A percentile compares a stretch with the other conserved stretches of the same genome.
These are phyloP conservation scores for Ogataea glucozyma DNA, from an alignment of 805 yeast genomes.

Conservation along the genomic window DNA sequence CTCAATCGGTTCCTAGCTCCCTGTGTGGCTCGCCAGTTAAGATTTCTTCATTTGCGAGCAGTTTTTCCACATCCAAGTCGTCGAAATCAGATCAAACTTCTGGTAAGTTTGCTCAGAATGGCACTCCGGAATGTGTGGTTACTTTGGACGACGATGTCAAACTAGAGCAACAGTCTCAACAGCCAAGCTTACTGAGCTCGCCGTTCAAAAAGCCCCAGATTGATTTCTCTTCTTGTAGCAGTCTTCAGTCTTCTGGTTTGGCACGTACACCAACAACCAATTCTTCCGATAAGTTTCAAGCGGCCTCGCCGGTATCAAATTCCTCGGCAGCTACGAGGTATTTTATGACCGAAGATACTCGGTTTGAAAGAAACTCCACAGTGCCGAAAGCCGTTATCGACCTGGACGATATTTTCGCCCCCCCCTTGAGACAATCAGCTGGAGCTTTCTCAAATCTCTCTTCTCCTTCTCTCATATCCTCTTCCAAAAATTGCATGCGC, in stretches of 20 bases:
- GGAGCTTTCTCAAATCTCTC: conserved; percentile 4
- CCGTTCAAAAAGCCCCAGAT: conserved; percentile 14
- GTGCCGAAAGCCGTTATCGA: conserved; percentile 38
- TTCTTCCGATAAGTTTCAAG: conserved; percentile 11
- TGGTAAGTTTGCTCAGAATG: neutral
- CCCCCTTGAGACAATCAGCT: conserved; percentile 8
- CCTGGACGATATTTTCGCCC: conserved; percentile 34
- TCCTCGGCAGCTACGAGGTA: conserved; percentile 23
- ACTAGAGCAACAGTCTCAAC: neutral
- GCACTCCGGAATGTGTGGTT: conserved; percentile 1
- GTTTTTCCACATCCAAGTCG: neutral
- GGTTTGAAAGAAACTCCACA: conserved; percentile 27
- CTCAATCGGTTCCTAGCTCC: conserved; percentile 29
- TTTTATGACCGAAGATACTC: conserved; percentile 36
- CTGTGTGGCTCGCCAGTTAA: conserved; percentile 28
- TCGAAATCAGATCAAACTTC: neutral
- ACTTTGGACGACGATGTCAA: neutral
- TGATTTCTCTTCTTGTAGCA: conserved; percentile 4
- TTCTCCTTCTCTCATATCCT: neutral
- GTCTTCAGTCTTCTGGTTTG: conserved; percentile 4
- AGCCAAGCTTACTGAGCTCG: conserved; percentile 6
- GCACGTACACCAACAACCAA: conserved; percentile 15
- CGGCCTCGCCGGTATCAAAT: conserved; percentile 11
- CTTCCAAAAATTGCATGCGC: conserved; percentile 16
- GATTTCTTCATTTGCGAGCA: conserved; percentile 1